Base-by-base conservation (phyloP, 2,329 filamentous ascomycete genomes). In the Phoma sp. region DNA sequence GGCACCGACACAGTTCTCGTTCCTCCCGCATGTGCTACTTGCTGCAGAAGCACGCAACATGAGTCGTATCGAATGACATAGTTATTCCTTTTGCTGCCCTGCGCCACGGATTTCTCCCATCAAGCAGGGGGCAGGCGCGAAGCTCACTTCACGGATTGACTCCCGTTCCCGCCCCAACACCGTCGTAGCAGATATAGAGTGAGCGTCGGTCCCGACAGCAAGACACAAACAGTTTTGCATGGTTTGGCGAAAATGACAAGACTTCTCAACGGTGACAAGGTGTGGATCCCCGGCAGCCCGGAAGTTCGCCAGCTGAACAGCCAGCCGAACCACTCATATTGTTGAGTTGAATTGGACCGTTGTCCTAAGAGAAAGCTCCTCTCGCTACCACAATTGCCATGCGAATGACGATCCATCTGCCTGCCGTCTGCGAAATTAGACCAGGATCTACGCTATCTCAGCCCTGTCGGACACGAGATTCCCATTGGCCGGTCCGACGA, bases 381-480 rank as follows among this genome's bases (percentile, higher is more conserved):
- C 47, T 45, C 42, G 39, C 43, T 48, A 47, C 33, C 45, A 21
- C 28, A 38, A 17, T 7, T 33, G 28, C 28, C 36, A 34, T 59
- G 55, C 58, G 47, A 45, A 47, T 30, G 52, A 43, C 37, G 59
- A 59, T 57, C 50, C 61, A 52, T 56, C 53, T 49, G 51, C 47
- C 47, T 47, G 45, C 56, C 56, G 56, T 52, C 54, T 55, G 51
- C 47, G 55, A 66, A 62, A 66, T 66, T 62, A 52, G 56, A 39
- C 38, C 46, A 60, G 59, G 59, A 64, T 64, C 60, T 59, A 37
- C 56, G 34, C 52, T 57, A 52, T 50, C 32, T 55, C 56, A 60
- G 59, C 57, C 60, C 58, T 61, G 59, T 36, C 34, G 42, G 26
- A 38, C 25, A 4, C 15, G 20, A 23, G n/a, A 15, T 21, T 45